Conservation (phyloP, 2,329 filamentous ascomycete genomes). For the Rhynchosporium graminicola region DNA sequence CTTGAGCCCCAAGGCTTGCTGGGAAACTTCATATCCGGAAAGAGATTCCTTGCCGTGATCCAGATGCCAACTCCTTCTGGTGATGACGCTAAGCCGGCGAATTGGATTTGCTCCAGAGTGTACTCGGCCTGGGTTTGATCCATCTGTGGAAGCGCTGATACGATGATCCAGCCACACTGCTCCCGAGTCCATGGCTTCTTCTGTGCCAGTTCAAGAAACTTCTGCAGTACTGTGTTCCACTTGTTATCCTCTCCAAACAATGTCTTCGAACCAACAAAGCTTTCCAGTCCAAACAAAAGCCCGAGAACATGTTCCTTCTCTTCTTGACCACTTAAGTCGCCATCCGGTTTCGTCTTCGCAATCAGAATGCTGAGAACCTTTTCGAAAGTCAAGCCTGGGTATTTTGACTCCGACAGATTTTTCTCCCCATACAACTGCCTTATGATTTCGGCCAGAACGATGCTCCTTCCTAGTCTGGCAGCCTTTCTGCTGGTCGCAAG, state of each 20-base stretch:
- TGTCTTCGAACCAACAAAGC: constrained; percentile 77
- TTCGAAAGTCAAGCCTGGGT: constrained; percentile 59
- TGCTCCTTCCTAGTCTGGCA: constrained; percentile 83
- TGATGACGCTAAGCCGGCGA: constrained; percentile 71
- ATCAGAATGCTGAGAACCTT: constrained; percentile 54
- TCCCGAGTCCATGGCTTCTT: constrained; percentile 88
- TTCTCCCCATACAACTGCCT: constrained; percentile 64
- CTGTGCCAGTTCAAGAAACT: constrained; percentile 71
- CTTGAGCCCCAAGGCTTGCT: constrained; percentile 68
- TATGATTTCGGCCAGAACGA: constrained; percentile 82
- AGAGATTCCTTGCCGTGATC: constrained; percentile 67
- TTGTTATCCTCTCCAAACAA: constrained; percentile 61
- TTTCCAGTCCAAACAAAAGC: constrained; percentile 82
- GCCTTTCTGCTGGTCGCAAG: constrained; percentile 89
- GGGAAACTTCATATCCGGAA: constrained; percentile 65
- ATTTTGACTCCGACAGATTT: constrained; percentile 47
- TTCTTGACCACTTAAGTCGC: constrained; percentile 66
- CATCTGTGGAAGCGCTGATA: constrained; percentile 68
- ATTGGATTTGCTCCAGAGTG: constrained; percentile 62
- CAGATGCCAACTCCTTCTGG: constrained; percentile 89
- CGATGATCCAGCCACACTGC: constrained; percentile 82
- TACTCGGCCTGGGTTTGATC: constrained; percentile 55
- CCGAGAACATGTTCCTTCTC: constrained; percentile 84
- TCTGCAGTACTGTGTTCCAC: constrained; percentile 69
- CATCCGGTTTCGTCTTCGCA: constrained; percentile 56